A percentile compares a stretch with the other conserved stretches of the same genome.
Evolutionary conservation across 495 filamentous ascomycete genomes (phyloP).

Genomic region (Neurospora sp.): DNA sequence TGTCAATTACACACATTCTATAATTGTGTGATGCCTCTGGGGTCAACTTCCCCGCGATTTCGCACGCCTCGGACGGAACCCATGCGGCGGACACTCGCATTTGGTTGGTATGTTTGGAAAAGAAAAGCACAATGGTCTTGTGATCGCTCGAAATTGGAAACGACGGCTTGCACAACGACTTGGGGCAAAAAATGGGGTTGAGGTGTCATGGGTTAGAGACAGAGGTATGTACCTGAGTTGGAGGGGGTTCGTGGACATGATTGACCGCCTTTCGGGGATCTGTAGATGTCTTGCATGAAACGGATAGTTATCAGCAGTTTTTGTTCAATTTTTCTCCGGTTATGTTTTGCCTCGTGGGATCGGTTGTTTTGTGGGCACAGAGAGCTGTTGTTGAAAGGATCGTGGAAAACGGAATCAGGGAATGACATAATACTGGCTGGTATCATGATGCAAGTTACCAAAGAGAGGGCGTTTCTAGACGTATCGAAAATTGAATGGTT

Average conservation of each 20-base stretch:
- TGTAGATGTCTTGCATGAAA: background rate
- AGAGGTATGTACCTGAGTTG: no score
- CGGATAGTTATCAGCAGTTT: background rate
- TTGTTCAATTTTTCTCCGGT: background rate
- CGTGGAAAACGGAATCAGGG: background rate
- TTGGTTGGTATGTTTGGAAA: background rate
- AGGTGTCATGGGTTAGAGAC: background rate
- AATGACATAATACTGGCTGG: background rate
- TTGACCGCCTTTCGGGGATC: background rate
- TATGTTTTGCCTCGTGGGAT: background rate
- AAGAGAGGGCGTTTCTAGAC: background rate
- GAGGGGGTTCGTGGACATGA: background rate
- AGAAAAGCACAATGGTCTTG: background rate
- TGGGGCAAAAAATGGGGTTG: background rate
- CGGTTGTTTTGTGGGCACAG: background rate
- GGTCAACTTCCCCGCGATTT: background rate
- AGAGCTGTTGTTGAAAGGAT: background rate
- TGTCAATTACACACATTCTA: background rate
- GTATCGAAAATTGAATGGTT: no score
- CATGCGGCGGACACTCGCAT: no score
- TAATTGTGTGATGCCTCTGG: background rate
- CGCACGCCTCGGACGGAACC: background rate
- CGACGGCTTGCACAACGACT: background rate
- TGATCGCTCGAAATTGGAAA: background rate
- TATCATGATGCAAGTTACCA: background rate